Evolutionary conservation across 257 asterid species (phyloP), one percentile per base, ranked within the genome.

Genomic region (Ligustrum vulgare): DNA sequence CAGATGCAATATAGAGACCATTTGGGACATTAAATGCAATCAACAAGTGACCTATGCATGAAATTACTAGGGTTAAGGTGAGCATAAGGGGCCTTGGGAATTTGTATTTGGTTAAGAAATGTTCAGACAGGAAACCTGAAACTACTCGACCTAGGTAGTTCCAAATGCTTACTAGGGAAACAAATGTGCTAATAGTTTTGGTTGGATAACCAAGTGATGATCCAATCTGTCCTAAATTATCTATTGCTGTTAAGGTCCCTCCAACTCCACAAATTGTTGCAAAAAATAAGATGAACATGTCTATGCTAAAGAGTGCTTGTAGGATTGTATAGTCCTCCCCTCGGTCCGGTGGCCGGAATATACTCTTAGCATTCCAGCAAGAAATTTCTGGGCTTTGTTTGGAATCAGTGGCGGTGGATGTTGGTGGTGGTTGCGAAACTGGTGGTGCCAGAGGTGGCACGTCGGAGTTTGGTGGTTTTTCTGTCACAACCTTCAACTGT

Each of bases 181-280:
- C 96, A 25, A 92, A 92, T n/a, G 97, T 90, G 76, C 91, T 87
- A 0, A 78, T 90, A 56, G 93, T 90, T 22, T 74, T 86, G 0
- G 67, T 74, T 0, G 96, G 96, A 67, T 92, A 92, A 3, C 94
- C 89, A 2, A 88, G 73, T 5, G 97, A 92, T 0, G 76, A 49
- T 0, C 96, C 97, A 20, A 92, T 92, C 25, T 91, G 97, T 0
- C 95, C 93, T 0, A 91, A 69, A 36, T 91, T 91, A 54, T 91
- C 97, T 1, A 92, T 90, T 2, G 97, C 97, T 3, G 97, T 90
- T 39, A 92, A 75, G 0, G 94, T 88, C 0, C 97, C 96, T 23
- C 97, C 97, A 2, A 92, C 88, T 5, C 97, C 97, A 41, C 96
- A 90, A 31, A 90, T 89, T 3, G 97, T 89, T 0, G 97, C 89